Evolutionary conservation across 2,329 filamentous ascomycete species (phyloP).

Genomic region (Arachnopeziza araneosa): DNA sequence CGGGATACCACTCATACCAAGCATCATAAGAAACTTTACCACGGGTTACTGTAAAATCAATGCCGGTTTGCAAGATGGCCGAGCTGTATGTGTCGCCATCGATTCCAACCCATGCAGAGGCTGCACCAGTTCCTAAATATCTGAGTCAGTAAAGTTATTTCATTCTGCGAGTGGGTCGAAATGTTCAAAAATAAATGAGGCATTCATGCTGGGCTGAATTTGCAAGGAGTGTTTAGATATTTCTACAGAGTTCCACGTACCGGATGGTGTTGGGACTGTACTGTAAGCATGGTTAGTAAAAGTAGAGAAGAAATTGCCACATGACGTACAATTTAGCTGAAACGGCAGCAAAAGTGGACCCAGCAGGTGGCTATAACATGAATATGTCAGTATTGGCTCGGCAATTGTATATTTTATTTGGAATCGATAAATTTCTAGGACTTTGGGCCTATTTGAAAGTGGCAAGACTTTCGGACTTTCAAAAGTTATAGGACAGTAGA

Average conservation of each 20-base stretch:
- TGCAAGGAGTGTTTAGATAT: too few relatives aligned
- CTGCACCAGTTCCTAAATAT: constrained; percentile 16
- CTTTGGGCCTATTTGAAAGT: too few relatives aligned
- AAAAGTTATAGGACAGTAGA: too few relatives aligned
- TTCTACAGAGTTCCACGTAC: too few relatives aligned
- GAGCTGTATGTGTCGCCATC: constrained; percentile 50
- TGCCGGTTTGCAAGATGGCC: constrained; percentile 50
- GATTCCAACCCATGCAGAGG: constrained; percentile 55
- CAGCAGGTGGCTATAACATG: constrained; percentile 11
- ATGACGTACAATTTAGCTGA: constrained; percentile 28
- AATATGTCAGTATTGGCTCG: background rate
- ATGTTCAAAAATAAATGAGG: too few relatives aligned
- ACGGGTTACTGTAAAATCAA: constrained; percentile 45
- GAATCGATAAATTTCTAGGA: too few relatives aligned
- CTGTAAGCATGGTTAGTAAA: too few relatives aligned
- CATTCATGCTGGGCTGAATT: too few relatives aligned
- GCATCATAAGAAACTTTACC: constrained; percentile 39
- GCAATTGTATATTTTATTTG: too few relatives aligned
- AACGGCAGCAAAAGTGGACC: constrained; percentile 46
- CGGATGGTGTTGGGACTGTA: constrained; percentile 3
- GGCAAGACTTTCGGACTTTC: too few relatives aligned
- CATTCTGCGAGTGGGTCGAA: background rate
- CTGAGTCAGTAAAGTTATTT: background rate
- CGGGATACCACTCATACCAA: constrained; percentile 57
- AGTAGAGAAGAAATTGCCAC: too few relatives aligned